These are phyloP conservation scores for Delonix regia DNA, from an alignment of 306 rosid genomes.

Conservation along the genomic window DNA sequence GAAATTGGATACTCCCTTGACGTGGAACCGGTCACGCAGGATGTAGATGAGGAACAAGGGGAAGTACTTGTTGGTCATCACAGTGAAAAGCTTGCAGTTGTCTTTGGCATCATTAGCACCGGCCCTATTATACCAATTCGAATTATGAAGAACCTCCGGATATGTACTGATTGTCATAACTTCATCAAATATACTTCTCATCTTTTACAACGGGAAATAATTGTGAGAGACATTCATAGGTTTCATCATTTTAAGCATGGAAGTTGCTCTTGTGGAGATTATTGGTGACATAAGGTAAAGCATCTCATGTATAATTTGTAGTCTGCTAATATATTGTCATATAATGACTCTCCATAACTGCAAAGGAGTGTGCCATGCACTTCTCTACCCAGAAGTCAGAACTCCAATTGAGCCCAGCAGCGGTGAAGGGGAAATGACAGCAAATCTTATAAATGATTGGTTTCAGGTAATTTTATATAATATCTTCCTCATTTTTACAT, in stretches of 20 bases:
- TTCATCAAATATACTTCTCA: slow-evolving; percentile 73
- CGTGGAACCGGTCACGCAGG: slow-evolving; percentile 61
- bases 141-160: slow-evolving; percentile 73
- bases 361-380: slow-evolving; percentile 9
- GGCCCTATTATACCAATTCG: slow-evolving; percentile 55
- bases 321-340: slow-evolving; percentile 3
- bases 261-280: slow-evolving; percentile 74
- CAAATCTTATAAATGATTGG: slow-evolving; percentile 3
- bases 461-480: slow-evolving; percentile 25
- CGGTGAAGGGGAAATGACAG: slow-evolving; percentile 11
- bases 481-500: background rate
- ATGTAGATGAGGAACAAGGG: slow-evolving; percentile 81
- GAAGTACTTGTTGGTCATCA: slow-evolving; percentile 70
- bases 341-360: slow-evolving; percentile 25
- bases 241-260: slow-evolving; percentile 76
- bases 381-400: background rate
- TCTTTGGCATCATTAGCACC: slow-evolving; percentile 59
- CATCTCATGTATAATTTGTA: background rate
- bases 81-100: slow-evolving; percentile 79
- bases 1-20: slow-evolving; percentile 70
- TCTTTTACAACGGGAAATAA: slow-evolving; percentile 66
- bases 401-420: slow-evolving; percentile 21
- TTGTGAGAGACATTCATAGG: slow-evolving; percentile 69
- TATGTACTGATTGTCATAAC: slow-evolving; percentile 73
- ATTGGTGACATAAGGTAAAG: slow-evolving; percentile 57